Conservation (phyloP, 2,329 filamentous ascomycete genomes). For the Nannizzia gypsea region DNA sequence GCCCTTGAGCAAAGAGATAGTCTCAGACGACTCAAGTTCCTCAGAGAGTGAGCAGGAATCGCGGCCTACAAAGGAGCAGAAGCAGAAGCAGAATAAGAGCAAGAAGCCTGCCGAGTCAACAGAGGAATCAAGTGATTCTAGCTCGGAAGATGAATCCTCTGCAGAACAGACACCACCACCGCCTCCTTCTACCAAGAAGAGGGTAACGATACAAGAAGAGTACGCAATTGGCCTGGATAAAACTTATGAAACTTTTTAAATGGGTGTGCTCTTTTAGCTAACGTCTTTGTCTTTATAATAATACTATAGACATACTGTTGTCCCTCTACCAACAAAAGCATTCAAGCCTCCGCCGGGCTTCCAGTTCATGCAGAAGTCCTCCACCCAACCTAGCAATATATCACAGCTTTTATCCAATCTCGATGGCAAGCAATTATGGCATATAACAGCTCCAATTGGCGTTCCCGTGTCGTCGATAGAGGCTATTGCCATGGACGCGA, state of each 20-base stretch:
- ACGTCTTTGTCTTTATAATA: too few relatives aligned
- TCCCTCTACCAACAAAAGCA: conserved; percentile 21
- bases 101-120: neutral
- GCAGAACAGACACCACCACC: neutral
- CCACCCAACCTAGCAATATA: conserved; percentile 20
- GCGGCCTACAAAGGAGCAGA: neutral
- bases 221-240: neutral
- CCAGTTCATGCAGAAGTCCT: conserved; percentile 25
- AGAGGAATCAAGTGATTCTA: conserved; percentile 4
- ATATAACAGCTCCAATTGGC: conserved; percentile 36
- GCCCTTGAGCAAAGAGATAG: conserved; percentile 16
- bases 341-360: conserved; percentile 36
- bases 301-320: conserved; percentile 2
- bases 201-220: conserved; percentile 10
- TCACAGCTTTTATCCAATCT: conserved; percentile 29
- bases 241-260: neutral
- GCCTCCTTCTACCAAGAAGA: conserved; percentile 3
- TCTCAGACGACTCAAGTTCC: conserved; percentile 16
- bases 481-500: conserved; percentile 32
- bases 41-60: neutral
- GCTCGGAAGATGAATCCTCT: conserved; percentile 6
- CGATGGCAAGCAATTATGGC: conserved; percentile 37
- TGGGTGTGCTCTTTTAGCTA: neutral
- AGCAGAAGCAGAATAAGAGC: neutral
- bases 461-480: conserved; percentile 36